Conservation (phyloP, 306 rosid species). For the Vigna trinervia region DNA sequence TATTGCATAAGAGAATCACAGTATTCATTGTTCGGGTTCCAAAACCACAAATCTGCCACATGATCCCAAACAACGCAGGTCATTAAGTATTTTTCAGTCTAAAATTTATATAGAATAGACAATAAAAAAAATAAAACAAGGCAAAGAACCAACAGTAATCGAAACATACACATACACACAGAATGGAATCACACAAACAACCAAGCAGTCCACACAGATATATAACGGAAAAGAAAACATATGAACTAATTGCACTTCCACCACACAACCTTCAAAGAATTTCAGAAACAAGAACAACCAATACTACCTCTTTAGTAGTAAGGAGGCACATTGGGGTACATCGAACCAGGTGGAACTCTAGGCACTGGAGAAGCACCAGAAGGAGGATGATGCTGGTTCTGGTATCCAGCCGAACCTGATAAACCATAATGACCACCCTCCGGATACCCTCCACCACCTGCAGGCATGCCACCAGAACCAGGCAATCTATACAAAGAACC, state of each 20-base stretch:
- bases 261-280: not conserved
- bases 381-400: slow-evolving; percentile 82
- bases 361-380: slow-evolving; percentile 77
- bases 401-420: slow-evolving; percentile 67
- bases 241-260: not conserved
- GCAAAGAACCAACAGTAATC: not conserved
- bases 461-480: slow-evolving; percentile 72
- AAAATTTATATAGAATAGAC: not conserved
- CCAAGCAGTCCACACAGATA: not conserved
- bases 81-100: not conserved
- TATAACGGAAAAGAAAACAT: not conserved
- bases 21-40: not conserved
- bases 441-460: slow-evolving; percentile 73
- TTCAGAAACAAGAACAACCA: not conserved
- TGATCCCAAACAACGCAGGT: slow-evolving; percentile 37
- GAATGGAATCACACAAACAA: not conserved
- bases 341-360: slow-evolving; percentile 83
- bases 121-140: not conserved
- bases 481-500: slow-evolving; percentile 79
- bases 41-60: slow-evolving; percentile 4
- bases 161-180: not conserved
- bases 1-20: slow-evolving; percentile 11
- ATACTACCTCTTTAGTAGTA: slow-evolving; percentile 87
- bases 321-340: slow-evolving; percentile 86
- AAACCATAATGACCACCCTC: slow-evolving; percentile 74